Conservation (phyloP, 1,284 basidiomycete genomes). For the Naganishia sp. region DNA sequence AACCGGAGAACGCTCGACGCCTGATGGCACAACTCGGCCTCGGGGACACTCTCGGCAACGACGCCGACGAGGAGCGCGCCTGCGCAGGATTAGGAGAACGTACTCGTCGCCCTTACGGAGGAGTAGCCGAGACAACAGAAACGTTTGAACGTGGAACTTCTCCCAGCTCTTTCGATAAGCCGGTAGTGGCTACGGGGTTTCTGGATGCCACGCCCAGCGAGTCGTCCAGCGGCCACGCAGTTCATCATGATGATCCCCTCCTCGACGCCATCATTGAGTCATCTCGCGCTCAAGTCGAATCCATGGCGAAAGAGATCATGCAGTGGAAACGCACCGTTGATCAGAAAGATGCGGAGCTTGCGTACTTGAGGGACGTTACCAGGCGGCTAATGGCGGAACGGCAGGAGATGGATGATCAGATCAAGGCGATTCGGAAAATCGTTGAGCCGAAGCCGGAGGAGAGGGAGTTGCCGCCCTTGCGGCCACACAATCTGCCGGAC, state of each 20-base stretch:
- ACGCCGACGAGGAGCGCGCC: neutral
- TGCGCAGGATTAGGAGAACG: conserved; percentile 7
- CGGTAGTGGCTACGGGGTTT: neutral
- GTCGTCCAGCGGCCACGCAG: neutral
- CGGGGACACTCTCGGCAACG: neutral
- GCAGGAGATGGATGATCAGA: conserved; percentile 2
- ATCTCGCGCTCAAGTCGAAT: neutral
- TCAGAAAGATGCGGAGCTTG: neutral
- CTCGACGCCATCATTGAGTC: conserved; percentile 13
- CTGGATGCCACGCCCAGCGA: neutral
- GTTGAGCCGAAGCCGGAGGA: neutral
- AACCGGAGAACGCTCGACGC: neutral
- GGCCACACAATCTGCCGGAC: too few relatives aligned
- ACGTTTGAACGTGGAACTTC: too few relatives aligned
- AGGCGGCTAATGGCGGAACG: neutral
- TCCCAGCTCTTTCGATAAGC: neutral
- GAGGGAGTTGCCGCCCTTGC: neutral
- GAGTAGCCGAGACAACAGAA: neutral
- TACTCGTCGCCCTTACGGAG: neutral
- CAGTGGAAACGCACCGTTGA: conserved; percentile 2
- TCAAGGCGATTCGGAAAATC: conserved; percentile 2
- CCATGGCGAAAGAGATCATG: neutral
- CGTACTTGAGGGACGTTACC: neutral
- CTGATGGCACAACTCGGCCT: conserved; percentile 3
- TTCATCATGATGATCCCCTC: conserved; percentile 1